Evolutionary conservation across 495 filamentous ascomycete genomes (phyloP), one percentile per base, ranked within the genome.

Genomic region (Aspergillus panamensis): DNA sequence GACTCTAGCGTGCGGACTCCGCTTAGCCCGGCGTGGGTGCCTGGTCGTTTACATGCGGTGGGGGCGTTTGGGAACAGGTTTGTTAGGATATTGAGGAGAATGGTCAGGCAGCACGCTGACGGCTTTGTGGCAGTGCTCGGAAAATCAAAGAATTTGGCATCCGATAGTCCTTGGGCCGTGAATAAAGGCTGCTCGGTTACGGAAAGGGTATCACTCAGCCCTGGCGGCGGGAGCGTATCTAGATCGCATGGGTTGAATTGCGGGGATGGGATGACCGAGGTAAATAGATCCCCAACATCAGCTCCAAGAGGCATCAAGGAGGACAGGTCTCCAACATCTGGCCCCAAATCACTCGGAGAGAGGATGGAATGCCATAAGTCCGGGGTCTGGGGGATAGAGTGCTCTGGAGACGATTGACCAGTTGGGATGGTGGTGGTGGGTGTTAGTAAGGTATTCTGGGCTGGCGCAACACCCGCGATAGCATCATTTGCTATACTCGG

Each of bases 1-100:
- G 55, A 50, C 43, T 66, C 61, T 16, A 66, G 43, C 8, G 62
- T 62, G 4, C 32, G 58, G 20, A 21, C 2, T 14, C 57, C 37
- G 6, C 29, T 25, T 16, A 19, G 33, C 1, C 6, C 51, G 45
- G 48, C 51, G 54, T 44, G 19, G 12, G n/a, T 37, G 7, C 16
- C 13, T 56, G 14, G 20, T 1, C 19, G 30, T 16, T 55, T 35
- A 39, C 53, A 55, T 8, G 44, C 31, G 20, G 16, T 48, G 2
- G 53, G 31, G 13, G 17, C 43, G 19, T 55, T 29, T 6, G 53
- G 25, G 48, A 48, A 55, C 6, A 55, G 9, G 44, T n/a, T 21
- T n/a, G 17, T 39, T 0, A 55, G 31, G 14, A 39, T 29, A 14
- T 37, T 17, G 16, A 55, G 21, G 1, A 55, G 12, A 6, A 39